Conservation (phyloP, 73 alveolate genomes). For the Breviolum minutum region DNA sequence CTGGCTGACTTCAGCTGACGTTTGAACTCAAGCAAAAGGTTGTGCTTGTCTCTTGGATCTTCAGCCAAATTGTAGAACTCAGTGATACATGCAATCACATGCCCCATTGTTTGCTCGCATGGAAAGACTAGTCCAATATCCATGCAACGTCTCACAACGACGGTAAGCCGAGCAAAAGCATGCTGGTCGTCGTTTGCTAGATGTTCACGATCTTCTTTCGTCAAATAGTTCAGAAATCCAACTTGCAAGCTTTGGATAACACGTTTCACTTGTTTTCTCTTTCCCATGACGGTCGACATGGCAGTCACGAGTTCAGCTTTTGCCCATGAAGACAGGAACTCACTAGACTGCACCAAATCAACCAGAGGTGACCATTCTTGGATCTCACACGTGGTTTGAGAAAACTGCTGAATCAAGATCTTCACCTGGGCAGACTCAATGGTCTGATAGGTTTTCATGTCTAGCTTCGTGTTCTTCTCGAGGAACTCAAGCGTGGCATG, state of each 20-base stretch:
- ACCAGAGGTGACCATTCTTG: not conserved
- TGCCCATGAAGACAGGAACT: not conserved
- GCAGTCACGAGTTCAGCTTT: not conserved
- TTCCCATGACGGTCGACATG: not conserved
- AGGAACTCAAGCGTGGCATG: not conserved
- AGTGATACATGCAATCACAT: not conserved
- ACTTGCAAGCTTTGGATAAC: not conserved
- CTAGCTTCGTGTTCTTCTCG: not conserved
- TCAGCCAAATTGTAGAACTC: not conserved
- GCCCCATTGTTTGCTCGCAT: not conserved
- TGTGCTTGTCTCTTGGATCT: not conserved
- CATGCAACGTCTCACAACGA: not conserved
- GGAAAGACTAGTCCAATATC: not conserved
- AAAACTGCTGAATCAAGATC: not conserved
- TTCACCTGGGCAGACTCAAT: not conserved
- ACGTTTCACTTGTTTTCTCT: not conserved
- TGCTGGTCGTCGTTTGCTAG: not conserved
- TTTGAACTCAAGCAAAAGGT: not conserved
- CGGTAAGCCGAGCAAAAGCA: not conserved
- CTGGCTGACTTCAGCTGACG: not conserved
- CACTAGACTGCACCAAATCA: not conserved
- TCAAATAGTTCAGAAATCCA: not conserved
- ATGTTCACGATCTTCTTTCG: not conserved
- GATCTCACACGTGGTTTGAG: not conserved
- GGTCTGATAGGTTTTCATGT: too few species aligned